Evolutionary conservation across 257 asterid genomes (phyloP).

Genomic region (Penstemon newberryi): DNA sequence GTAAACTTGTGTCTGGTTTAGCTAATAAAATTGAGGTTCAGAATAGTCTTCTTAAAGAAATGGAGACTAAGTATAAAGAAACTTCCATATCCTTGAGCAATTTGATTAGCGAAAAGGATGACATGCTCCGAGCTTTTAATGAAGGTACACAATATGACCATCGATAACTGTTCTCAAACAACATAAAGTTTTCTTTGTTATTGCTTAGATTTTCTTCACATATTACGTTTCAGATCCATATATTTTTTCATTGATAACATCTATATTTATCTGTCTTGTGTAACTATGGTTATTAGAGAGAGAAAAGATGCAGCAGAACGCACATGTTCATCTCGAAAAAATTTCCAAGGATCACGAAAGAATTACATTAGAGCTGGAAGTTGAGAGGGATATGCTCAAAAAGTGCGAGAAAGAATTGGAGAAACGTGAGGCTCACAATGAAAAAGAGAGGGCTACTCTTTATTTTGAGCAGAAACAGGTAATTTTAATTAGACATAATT

Average conservation of each 20-base stretch:
- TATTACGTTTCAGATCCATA: not conserved
- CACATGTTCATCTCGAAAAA: constrained; percentile 28
- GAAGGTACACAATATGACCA: constrained; percentile 36
- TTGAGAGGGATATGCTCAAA: constrained; percentile 33
- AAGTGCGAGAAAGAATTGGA: constrained; percentile 37
- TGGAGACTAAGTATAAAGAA: constrained; percentile 48
- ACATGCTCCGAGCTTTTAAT: constrained; percentile 37
- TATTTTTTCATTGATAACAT: not conserved
- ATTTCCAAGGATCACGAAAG: constrained; percentile 34
- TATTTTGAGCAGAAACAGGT: constrained; percentile 44
- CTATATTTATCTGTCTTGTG: constrained; percentile 18
- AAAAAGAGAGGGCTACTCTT: constrained; percentile 34
- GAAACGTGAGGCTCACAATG: constrained; percentile 50
- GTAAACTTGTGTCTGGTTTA: constrained; percentile 36
- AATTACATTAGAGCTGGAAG: constrained; percentile 32
- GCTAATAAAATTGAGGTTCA: constrained; percentile 31
- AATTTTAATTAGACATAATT: not conserved
- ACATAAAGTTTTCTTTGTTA: not conserved
- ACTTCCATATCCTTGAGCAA: constrained; percentile 32
- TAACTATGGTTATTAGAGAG: constrained; percentile 33
- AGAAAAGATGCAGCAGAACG: constrained; percentile 35
- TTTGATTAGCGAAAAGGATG: constrained; percentile 40
- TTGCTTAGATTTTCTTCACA: not conserved
- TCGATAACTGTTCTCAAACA: constrained; percentile 10
- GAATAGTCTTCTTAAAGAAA: constrained; percentile 34